These are phyloP conservation scores for Globisporangium polare DNA, from an alignment of 352 stramenopile species.

Conservation along the genomic window DNA sequence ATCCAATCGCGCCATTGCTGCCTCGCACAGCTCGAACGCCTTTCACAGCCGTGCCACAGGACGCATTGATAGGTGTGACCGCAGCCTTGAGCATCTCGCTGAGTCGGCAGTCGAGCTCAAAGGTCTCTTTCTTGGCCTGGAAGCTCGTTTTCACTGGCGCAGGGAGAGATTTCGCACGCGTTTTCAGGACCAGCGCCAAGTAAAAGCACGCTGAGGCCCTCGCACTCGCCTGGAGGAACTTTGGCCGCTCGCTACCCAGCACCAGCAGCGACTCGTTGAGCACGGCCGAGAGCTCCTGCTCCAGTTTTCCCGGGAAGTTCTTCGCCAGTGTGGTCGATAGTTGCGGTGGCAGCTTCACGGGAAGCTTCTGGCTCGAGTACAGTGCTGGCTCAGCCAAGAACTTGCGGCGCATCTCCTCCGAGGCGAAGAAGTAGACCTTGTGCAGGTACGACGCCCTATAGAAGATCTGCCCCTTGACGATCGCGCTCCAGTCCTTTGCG, in stretches of 20 bases:
- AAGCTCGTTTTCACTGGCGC: slow-evolving; percentile 22
- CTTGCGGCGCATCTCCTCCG: slow-evolving; percentile 34
- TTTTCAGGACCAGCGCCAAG: slow-evolving; percentile 57
- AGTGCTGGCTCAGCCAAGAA: slow-evolving; percentile 45
- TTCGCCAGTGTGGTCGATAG: slow-evolving; percentile 33
- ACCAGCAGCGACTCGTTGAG: slow-evolving; percentile 60
- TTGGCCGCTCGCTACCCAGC: slow-evolving; percentile 50
- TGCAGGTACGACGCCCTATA: slow-evolving; percentile 54
- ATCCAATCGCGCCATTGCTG: not conserved
- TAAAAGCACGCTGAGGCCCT: slow-evolving; percentile 48
- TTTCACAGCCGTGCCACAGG: slow-evolving; percentile 48
- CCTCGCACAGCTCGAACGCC: slow-evolving; percentile 43
- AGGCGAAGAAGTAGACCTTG: slow-evolving; percentile 59
- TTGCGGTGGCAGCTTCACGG: slow-evolving; percentile 62
- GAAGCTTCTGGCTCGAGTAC: slow-evolving; percentile 42
- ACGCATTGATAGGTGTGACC: slow-evolving; percentile 31
- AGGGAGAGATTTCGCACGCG: slow-evolving; percentile 20
- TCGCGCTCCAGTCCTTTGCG: slow-evolving; percentile 36
- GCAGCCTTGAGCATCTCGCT: slow-evolving; percentile 37
- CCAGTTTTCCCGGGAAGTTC: slow-evolving; percentile 49
- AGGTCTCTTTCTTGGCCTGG: slow-evolving; percentile 25
- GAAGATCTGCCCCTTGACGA: slow-evolving; percentile 57
- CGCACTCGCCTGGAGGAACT: slow-evolving; percentile 42
- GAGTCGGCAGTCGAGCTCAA: slow-evolving; percentile 54
- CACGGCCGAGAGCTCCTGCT: slow-evolving; percentile 54